phyloP scores from a whole-genome alignment of 2,329 filamentous ascomycete species.

The Lachnellula suecica region DNA sequence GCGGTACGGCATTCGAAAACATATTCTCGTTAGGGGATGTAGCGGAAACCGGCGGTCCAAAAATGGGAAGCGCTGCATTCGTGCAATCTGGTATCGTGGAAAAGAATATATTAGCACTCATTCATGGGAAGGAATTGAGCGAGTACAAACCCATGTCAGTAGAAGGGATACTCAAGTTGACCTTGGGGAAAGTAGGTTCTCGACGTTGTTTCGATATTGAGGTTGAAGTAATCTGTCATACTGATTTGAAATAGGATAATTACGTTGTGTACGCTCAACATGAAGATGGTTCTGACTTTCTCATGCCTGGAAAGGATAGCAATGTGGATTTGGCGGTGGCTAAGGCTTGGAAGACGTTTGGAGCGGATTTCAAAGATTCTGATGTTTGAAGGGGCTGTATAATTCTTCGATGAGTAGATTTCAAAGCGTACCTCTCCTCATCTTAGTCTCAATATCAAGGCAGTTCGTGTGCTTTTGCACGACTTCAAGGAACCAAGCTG shows the following conservation, averaged over 20 bases:
- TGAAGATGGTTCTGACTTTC: constrained; percentile 14
- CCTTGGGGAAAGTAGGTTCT: constrained; percentile 32
- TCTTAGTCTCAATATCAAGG: no score
- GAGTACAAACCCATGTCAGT: constrained; percentile 33
- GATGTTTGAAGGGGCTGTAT: not conserved
- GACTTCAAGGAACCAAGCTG: no score
- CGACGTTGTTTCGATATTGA: not conserved
- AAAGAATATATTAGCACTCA: constrained; percentile 44
- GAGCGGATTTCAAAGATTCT: constrained; percentile 6
- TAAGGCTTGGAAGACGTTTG: constrained; percentile 18
- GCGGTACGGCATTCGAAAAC: constrained; percentile 26
- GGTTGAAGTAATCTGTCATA: not conserved
- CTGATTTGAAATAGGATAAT: constrained; percentile 7
- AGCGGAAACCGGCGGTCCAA: constrained; percentile 40
- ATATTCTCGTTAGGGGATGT: constrained; percentile 55
- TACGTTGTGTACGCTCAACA: constrained; percentile 14
- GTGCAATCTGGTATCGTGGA: constrained; percentile 44
- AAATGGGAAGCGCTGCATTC: constrained; percentile 43
- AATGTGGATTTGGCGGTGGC: constrained; percentile 16
- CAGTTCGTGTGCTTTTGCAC: no score
- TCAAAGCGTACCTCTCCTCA: no score
- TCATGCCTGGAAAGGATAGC: constrained; percentile 12
- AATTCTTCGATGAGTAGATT: no score
- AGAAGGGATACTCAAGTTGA: constrained; percentile 40
- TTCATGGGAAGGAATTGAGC: constrained; percentile 30